Evolutionary conservation across 2,329 filamentous ascomycete genomes (phyloP).

Genomic region (Exophiala calicioides): DNA sequence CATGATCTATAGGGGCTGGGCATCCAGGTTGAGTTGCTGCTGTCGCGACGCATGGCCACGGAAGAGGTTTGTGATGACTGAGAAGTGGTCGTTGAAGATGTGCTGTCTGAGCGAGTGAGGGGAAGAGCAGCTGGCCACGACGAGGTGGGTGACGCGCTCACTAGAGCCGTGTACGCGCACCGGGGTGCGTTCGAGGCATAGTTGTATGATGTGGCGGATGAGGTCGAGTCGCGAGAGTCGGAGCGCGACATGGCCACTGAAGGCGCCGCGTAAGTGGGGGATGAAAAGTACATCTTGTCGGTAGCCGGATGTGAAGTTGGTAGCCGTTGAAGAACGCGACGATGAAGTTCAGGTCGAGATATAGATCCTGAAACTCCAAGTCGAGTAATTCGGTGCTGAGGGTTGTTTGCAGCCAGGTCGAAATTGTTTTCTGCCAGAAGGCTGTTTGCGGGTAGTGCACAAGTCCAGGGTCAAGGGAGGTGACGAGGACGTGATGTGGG

Average conservation of each 20-base stretch:
- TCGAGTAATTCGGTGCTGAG: conserved; percentile 11
- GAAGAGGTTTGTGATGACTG: conserved; percentile 18
- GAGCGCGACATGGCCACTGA: conserved; percentile 33
- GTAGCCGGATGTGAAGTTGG: conserved; percentile 2
- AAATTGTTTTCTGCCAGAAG: conserved; percentile 13
- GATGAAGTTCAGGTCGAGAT: conserved; percentile 8
- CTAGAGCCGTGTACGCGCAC: conserved; percentile 24
- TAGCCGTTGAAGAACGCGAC: conserved; percentile 20
- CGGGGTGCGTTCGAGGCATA: conserved; percentile 19
- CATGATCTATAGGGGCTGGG: conserved; percentile 32
- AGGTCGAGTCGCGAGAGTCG: conserved; percentile 31
- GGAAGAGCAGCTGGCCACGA: conserved; percentile 21
- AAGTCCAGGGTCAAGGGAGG: conserved; percentile 7
- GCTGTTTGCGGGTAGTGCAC: conserved; percentile 4
- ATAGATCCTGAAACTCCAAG: conserved; percentile 6
- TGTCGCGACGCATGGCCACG: conserved; percentile 28
- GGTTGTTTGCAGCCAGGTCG: conserved; percentile 23
- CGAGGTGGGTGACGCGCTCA: conserved; percentile 27
- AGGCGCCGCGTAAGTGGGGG: conserved; percentile 28
- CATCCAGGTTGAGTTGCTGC: conserved; percentile 30
- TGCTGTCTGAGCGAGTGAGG: conserved; percentile 21
- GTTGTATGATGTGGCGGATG: conserved; percentile 17
- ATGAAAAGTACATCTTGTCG: conserved; percentile 30
- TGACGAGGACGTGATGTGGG: conserved; percentile 18
- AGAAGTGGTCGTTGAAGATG: conserved; percentile 13